Evolutionary conservation across 2,329 filamentous ascomycete genomes (phyloP).

Genomic region (Phialophora expanda): DNA sequence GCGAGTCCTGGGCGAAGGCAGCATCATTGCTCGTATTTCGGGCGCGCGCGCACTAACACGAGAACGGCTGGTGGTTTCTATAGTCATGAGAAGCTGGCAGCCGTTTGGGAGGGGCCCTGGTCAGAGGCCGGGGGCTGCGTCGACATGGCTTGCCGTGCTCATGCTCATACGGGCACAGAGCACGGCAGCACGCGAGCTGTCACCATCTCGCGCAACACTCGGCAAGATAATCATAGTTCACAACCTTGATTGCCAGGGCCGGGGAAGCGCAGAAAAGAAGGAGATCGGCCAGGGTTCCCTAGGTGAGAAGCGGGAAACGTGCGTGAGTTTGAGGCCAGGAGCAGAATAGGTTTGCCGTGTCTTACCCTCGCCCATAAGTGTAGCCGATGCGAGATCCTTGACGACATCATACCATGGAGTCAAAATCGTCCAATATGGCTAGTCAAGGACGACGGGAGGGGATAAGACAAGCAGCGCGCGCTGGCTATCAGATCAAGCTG

Average conservation of each 20-base stretch:
- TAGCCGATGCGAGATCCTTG: slow-evolving; percentile 30
- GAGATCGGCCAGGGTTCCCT: slow-evolving; percentile 7
- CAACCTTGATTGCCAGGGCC: slow-evolving; percentile 4
- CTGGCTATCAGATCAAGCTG: neutral
- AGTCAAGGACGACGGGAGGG: slow-evolving; percentile 9
- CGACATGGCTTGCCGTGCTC: slow-evolving; percentile 23
- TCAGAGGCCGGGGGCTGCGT: neutral
- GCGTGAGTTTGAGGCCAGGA: slow-evolving; percentile 8
- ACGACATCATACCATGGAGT: slow-evolving; percentile 20
- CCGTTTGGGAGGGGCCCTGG: slow-evolving; percentile 6
- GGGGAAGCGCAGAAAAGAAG: slow-evolving; percentile 17
- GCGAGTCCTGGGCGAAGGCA: neutral
- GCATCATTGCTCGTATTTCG: slow-evolving; percentile 3
- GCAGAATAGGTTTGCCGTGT: slow-evolving; percentile 15
- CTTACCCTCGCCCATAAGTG: slow-evolving; percentile 13
- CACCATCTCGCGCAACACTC: slow-evolving; percentile 30
- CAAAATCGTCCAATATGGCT: slow-evolving; percentile 6
- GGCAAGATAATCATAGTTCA: slow-evolving; percentile 5
- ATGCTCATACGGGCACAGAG: neutral
- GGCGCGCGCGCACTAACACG: neutral
- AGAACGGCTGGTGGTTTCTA: slow-evolving; percentile 2
- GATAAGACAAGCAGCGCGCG: neutral
- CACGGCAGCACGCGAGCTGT: slow-evolving; percentile 24
- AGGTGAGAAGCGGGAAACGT: slow-evolving; percentile 8
- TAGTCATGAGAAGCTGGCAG: slow-evolving; percentile 2